Percentiles rank a stretch among this genome's conserved stretches.
phyloP scores from a whole-genome alignment of 106 monocot genomes.

The Ottelia alismoides region DNA sequence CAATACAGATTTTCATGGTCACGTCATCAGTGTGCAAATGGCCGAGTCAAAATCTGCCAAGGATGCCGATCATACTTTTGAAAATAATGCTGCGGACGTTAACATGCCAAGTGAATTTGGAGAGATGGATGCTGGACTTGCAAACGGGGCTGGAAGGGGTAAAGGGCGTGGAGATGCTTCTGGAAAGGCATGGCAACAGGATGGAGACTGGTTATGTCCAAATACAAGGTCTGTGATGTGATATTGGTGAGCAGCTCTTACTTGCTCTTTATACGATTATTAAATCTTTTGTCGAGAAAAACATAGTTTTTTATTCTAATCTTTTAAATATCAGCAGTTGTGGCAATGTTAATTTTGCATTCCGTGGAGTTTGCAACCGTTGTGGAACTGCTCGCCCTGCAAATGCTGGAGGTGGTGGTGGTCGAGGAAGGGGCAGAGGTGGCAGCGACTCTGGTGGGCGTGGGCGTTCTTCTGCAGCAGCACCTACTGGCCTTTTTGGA shows the following conservation, averaged over 20 bases:
- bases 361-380: conserved; percentile 96
- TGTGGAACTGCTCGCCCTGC: conserved; percentile 95
- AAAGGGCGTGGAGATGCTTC: conserved; percentile 60
- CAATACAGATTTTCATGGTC: conserved; percentile 93
- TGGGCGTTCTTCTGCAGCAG: conserved; percentile 36
- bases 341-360: conserved; percentile 96
- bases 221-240: conserved; percentile 99
- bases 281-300: not conserved
- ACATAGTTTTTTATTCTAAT: not conserved
- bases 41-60: conserved; percentile 71
- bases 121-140: conserved; percentile 5
- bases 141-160: conserved; percentile 47
- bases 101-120: conserved; percentile 12
- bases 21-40: conserved; percentile 65
- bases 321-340: conserved; percentile 46
- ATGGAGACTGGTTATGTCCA: conserved; percentile 98
- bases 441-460: conserved; percentile 34
- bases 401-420: conserved; percentile 79
- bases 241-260: conserved; percentile 94
- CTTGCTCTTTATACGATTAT: conserved; percentile 15
- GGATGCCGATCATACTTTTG: conserved; percentile 34
- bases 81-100: conserved; percentile 11
- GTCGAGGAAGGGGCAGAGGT: conserved; percentile 60
- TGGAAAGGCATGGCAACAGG: conserved; percentile 92
- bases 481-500: conserved; percentile 89